Base-by-base conservation (phyloP, 352 stramenopile species). In the Globisporangium irregulare region DNA sequence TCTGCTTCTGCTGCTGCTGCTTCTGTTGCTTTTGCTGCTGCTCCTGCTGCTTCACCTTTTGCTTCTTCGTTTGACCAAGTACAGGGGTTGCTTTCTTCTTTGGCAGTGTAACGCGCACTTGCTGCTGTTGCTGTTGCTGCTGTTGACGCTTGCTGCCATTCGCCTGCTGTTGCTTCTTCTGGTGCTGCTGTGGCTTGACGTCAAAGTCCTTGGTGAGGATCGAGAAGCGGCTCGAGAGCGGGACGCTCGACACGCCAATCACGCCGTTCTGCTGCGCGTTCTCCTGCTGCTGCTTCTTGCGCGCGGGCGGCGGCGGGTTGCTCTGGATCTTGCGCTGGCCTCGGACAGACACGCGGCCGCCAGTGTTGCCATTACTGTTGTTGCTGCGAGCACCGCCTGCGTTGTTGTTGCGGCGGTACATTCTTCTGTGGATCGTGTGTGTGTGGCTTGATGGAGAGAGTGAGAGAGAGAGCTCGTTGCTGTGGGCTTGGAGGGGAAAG, bases 171-270 rank as follows among this genome's bases (percentile, higher is more conserved):
- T 67, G 41, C 27, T 24, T 22, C 10, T 62, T 38, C 22, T 46
- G 57, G 53, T 73, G 68, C 32, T 64, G 68, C 56, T 72, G 56
- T 18, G 68, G 46, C 54, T 75, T 73, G 20, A 29, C 43, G 22
- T 69, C 64, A 10, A 68, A 59, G 12, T 87, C 74, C 36, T 88
- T 82, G 41, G 88, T 79, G 68, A 95, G 70, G 29, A 76, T 63
- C 53, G 79, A 84, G 74, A 94, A 96, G 64, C 86, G 88, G 66
- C 81, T 89, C 54, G 88, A 93, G 59, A 96, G 74, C 66, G 87
- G 73, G 62, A 90, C 73, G 54, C 66, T 68, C 50, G 86, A 92
- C 41, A 92, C 81, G 29, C 88, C 88, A 27, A 96, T 89, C 20
- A 86, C 71, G 48, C 22, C 60, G 43, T 68, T 67, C 67, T 60